A percentile compares a stretch with the other conserved stretches of the same genome.
phyloP scores from a whole-genome alignment of 2,329 filamentous ascomycete genomes.

The Zymoseptoria brevis region DNA sequence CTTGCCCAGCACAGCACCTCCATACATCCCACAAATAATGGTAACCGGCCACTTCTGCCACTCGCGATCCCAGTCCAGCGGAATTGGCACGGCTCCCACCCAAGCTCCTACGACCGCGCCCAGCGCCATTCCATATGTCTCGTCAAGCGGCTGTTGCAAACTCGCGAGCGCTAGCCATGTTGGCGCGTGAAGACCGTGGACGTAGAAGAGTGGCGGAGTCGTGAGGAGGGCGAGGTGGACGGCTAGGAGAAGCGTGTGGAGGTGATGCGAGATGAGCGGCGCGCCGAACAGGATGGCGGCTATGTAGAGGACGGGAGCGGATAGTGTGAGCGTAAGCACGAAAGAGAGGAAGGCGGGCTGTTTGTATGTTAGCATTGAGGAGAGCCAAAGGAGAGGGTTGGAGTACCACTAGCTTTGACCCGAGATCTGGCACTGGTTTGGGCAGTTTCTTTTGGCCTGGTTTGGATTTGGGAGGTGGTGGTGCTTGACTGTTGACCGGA shows the following conservation, averaged over 20 bases:
- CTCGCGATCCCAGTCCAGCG: conserved; percentile 95
- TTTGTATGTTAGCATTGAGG: conserved; percentile 3
- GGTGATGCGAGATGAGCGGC: conserved; percentile 71
- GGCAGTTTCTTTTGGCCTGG: conserved; percentile 38
- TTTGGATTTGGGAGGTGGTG: conserved; percentile 38
- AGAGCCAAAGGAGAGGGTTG: neutral
- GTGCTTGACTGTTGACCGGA: conserved; percentile 42
- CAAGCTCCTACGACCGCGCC: conserved; percentile 76
- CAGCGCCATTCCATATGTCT: conserved; percentile 72
- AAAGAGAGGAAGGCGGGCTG: conserved; percentile 67
- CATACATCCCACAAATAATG: conserved; percentile 72
- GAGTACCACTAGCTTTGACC: conserved; percentile 36
- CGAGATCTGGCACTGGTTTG: conserved; percentile 45
- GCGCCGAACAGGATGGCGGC: conserved; percentile 83
- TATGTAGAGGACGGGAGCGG: conserved; percentile 50
- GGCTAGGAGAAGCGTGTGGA: conserved; percentile 71
- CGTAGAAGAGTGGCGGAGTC: conserved; percentile 74
- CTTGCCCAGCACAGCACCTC: conserved; percentile 67
- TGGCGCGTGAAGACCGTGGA: conserved; percentile 65
- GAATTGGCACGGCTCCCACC: conserved; percentile 91
- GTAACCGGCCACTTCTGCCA: conserved; percentile 99
- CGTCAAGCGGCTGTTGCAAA: conserved; percentile 67
- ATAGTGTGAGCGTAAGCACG: conserved; percentile 47
- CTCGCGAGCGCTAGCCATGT: conserved; percentile 65
- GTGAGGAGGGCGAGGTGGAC: conserved; percentile 74